Evolutionary conservation across 495 filamentous ascomycete genomes (phyloP), one percentile per base, ranked within the genome.

Genomic region (Daldinia concentrica): DNA sequence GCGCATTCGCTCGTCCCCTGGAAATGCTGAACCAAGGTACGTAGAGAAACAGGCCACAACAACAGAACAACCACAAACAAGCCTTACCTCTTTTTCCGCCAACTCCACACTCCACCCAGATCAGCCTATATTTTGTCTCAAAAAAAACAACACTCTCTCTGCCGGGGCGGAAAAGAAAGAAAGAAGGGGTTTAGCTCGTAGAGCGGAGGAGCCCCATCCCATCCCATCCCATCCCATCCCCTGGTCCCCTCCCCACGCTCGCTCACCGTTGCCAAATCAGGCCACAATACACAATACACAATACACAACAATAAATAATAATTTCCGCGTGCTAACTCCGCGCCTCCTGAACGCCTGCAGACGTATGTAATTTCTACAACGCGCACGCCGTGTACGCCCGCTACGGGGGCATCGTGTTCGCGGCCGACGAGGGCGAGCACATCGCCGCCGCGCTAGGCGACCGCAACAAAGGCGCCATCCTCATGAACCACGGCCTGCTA

Each of bases 351-450:
- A 51, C 27, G 27, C 26, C 26, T 6, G 39, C 52, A 73, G 90
- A 92, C 76, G 84, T 84, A 0, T 85, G 84, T 74, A 79, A 81
- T 30, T 83, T 90, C 70, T 81, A 88, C 76, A 68, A 78, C 37
- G 78, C 79, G 4, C 83, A 85, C 64, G 81, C 81, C 17, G 86
- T 89, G 0, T 87, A 89, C 72, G 74, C 76, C 17, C 72, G 79
- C 5, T 89, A 87, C 73, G 87, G 86, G 24, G 87, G 88, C 32
- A 83, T 89, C 57, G 86, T 88, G 0, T 79, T 88, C 37, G 85
- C 76, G 6, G 73, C 78, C 6, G 80, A 82, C 17, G 86, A 89
- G 54, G 86, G 87, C 1, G 58, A 78, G 48, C 81, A 79, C 43
- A 87, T 89, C 69, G 84, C 86, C 14, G 58, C 72, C 17, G 78